These are phyloP conservation scores for Gracilaria gracilis DNA, from an alignment of 23 red algal genomes.

Conservation along the genomic window DNA sequence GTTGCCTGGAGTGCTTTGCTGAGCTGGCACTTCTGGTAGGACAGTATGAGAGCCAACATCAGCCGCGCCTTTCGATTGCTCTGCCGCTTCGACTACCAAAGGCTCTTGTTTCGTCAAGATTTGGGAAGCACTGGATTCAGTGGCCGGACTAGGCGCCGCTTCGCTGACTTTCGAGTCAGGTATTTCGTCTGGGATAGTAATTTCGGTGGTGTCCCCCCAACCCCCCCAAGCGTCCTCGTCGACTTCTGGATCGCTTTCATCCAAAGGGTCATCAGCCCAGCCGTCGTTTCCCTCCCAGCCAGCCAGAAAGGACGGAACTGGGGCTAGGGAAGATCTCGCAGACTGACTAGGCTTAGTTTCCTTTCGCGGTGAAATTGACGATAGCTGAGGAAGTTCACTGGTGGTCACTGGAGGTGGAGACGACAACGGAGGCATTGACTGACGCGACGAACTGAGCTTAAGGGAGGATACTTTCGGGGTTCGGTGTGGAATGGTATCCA, in stretches of 20 bases:
- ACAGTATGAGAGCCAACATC: not conserved
- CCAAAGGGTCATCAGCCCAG: slow-evolving; percentile 54
- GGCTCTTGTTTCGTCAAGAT: not conserved
- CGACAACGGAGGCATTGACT: not conserved
- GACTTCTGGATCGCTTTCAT: slow-evolving; percentile 37
- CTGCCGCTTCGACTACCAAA: not conserved
- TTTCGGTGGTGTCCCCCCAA: slow-evolving; percentile 19
- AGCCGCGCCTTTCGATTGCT: not conserved
- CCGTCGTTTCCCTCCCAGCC: slow-evolving; percentile 72
- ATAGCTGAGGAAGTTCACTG: not conserved
- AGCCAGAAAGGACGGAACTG: slow-evolving; percentile 60
- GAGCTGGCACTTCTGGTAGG: not conserved
- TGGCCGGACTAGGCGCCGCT: not conserved
- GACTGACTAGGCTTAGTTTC: not conserved
- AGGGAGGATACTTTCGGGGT: slow-evolving; percentile 1
- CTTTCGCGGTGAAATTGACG: not conserved
- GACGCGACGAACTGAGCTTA: not conserved
- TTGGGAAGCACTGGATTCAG: not conserved
- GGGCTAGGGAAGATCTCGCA: not conserved
- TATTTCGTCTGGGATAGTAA: slow-evolving; percentile 15
- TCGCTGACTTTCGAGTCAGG: not conserved
- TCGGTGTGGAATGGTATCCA: not conserved
- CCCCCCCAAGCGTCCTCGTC: slow-evolving; percentile 51
- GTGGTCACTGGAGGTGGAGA: slow-evolving; percentile 11
- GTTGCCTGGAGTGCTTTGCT: not conserved